Evolutionary conservation across 116 monocot species (phyloP).

Genomic region (Phalaenopsis hybrid): DNA sequence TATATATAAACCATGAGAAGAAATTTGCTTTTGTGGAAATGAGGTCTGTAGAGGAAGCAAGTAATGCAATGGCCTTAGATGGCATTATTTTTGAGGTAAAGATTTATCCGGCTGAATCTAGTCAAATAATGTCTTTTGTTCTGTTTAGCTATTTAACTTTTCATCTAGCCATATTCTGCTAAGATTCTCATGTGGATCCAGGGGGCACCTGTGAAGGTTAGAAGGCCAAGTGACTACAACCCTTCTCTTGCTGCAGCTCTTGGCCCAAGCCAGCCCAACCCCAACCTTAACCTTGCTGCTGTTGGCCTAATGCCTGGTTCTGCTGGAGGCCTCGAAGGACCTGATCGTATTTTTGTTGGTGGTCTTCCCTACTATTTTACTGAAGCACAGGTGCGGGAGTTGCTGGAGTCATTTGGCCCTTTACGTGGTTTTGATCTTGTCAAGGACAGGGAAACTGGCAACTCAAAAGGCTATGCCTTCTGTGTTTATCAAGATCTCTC

Average conservation of each 20-base stretch:
- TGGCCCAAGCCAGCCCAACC: conserved; percentile 28
- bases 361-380: conserved; percentile 31
- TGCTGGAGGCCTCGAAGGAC: conserved; percentile 25
- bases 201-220: conserved; percentile 28
- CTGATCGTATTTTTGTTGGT: conserved; percentile 28
- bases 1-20: conserved; percentile 31
- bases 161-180: background rate
- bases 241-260: conserved; percentile 27
- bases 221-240: conserved; percentile 30
- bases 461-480: conserved; percentile 24
- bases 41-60: conserved; percentile 30
- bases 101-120: background rate
- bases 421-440: conserved; percentile 20
- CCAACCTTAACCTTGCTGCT: conserved; percentile 23
- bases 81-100: conserved; percentile 26
- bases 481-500: conserved; percentile 15
- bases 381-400: conserved; percentile 24
- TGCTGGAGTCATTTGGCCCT: conserved; percentile 26
- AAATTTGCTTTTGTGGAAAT: conserved; percentile 33
- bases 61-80: conserved; percentile 30
- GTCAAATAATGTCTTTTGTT: background rate
- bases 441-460: conserved; percentile 28
- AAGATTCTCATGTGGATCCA: conserved; percentile 3
- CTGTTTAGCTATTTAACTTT: conserved; percentile 1
- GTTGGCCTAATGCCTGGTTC: conserved; percentile 26